Evolutionary conservation across 139 green algal genomes (phyloP), one percentile per base, ranked within the genome.

Genomic region (Closterium sp.): DNA sequence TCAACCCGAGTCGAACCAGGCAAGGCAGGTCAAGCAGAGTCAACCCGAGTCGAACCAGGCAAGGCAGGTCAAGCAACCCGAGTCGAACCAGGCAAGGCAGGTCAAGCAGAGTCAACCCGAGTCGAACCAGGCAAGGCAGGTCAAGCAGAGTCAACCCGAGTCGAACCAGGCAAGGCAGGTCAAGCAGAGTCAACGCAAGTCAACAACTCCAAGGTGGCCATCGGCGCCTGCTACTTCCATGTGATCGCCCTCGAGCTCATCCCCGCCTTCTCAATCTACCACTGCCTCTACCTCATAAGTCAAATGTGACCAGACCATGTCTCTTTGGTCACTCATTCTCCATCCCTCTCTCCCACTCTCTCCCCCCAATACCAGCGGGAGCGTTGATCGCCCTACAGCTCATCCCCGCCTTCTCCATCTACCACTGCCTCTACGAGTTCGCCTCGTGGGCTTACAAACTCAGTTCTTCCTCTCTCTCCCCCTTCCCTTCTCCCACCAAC

Each of bases 391-490:
- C 97, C 45, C 86, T 98, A 29, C 90, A 99, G 94, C 89, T 98
- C 7, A 92, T 99, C n/a, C 97, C 97, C 9, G 91, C 94, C 21
- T 98, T 98, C 92, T 96, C 95, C 19, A 93, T 98, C 13, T 99
- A 97, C 95, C 95, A 97, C 38, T 96, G 95, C 1, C 95, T 97
- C 28, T 97, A 95, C 86, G 96, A 97, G 94, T 92, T 98, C 50
- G 91, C 94, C 29, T n/a, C 7, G n/a, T 10, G 9, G 4, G 27
- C 29, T 73, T 4, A 87, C 27, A 89, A 91, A 96, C 85, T 73
- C 27, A 4, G 91, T 6, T 9, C 28, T 90, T 34, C 4, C 87
- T 42, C 27, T 11, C 29, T 90, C 30, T 88, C 27, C 29, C 27
- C 87, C 91, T 90, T 30, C 87, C 29, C 32, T 7, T 6, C 27